Percentiles rank a stretch among this genome's conserved stretches.
Conservation (phyloP, 2,329 filamentous ascomycete species). For the Zasmidium cellare region DNA sequence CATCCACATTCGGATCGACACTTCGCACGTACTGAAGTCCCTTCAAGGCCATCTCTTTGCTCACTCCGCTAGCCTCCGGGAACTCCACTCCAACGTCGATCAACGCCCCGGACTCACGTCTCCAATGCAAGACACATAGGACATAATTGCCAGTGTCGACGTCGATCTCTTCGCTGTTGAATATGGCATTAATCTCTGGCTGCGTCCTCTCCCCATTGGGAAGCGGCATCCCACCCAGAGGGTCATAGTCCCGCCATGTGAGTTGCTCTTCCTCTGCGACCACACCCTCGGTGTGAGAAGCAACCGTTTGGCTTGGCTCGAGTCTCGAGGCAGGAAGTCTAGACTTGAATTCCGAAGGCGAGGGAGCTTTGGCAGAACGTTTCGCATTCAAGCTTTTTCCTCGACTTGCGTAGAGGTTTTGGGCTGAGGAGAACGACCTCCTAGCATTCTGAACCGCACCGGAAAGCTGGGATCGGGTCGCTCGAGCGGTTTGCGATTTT, state of each 20-base stretch:
- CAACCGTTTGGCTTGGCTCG: slow-evolving; percentile 24
- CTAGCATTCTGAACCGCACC: not conserved
- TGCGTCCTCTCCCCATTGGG: slow-evolving; percentile 31
- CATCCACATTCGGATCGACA: slow-evolving; percentile 35
- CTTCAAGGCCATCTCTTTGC: slow-evolving; percentile 28
- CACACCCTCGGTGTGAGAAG: slow-evolving; percentile 30
- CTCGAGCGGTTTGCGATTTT: not conserved
- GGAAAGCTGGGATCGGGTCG: not conserved
- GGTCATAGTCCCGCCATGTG: slow-evolving; percentile 41
- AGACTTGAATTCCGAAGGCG: not conserved
- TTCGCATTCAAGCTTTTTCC: not conserved
- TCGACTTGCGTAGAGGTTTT: not conserved
- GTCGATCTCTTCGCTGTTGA: slow-evolving; percentile 31
- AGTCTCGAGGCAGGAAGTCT: slow-evolving; percentile 14
- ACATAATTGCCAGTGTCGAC: slow-evolving; percentile 38
- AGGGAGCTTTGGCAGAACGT: not conserved
- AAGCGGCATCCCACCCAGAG: slow-evolving; percentile 37
- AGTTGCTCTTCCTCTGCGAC: slow-evolving; percentile 16
- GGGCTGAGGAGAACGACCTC: slow-evolving; percentile 3
- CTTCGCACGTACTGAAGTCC: slow-evolving; percentile 35
- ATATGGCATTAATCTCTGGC: slow-evolving; percentile 32
- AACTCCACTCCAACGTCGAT: slow-evolving; percentile 38
- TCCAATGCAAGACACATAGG: slow-evolving; percentile 38
- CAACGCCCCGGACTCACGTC: slow-evolving; percentile 37
- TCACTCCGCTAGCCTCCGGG: slow-evolving; percentile 26